These are phyloP conservation scores for Pichia nakasei DNA, from an alignment of 805 yeast species.

Conservation along the genomic window DNA sequence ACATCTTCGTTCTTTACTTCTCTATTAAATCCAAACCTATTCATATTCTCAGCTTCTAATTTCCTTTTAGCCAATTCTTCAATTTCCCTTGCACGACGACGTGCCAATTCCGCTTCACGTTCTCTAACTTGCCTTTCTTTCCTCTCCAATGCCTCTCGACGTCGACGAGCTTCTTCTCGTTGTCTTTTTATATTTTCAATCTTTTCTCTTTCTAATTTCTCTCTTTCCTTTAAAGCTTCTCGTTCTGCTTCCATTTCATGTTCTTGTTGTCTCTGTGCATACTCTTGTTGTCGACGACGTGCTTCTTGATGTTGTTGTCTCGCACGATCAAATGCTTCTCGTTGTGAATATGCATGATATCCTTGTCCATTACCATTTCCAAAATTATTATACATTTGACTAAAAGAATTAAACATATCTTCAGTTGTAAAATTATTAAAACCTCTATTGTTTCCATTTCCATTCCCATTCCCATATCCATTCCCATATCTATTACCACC, in stretches of 20 bases:
- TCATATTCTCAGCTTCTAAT: not conserved
- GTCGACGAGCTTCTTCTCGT: slow-evolving; percentile 1
- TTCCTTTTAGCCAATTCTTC: slow-evolving; percentile 4
- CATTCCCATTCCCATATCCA: too few species aligned
- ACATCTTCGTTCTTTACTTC: not conserved
- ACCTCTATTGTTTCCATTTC: not conserved
- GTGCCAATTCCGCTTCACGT: slow-evolving; percentile 6
- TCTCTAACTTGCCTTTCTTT: not conserved
- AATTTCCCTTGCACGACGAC: slow-evolving; percentile 2
- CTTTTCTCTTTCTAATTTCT: not conserved
- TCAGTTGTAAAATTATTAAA: not conserved
- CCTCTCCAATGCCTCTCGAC: not conserved
- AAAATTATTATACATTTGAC: not conserved
- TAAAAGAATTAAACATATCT: not conserved
- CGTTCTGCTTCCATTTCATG: not conserved
- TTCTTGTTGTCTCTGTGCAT: not conserved
- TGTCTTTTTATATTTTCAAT: slow-evolving; percentile 2
- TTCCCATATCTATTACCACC: not conserved
- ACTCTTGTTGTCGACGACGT: too few species aligned
- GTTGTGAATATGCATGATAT: not conserved
- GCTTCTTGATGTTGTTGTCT: too few species aligned
- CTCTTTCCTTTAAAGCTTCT: not conserved
- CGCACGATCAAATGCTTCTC: not conserved
- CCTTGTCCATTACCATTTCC: not conserved
- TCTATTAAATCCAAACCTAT: not conserved